A percentile compares a stretch with the other conserved stretches of the same genome.
Conservation (phyloP, 495 filamentous ascomycete species). For the Lophiotrema nucula region DNA sequence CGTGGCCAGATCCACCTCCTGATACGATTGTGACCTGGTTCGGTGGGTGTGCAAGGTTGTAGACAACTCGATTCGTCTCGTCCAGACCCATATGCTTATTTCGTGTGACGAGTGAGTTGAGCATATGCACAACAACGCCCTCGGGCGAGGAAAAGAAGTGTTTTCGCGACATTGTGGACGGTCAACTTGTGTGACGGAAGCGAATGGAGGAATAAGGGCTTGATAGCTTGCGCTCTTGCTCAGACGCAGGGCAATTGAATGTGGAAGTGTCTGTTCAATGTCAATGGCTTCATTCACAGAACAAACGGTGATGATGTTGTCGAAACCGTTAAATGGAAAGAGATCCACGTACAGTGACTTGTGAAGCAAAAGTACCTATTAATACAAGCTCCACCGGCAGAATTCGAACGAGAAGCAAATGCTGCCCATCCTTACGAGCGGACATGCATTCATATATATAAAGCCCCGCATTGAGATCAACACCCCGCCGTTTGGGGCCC, state of each 20-base stretch:
- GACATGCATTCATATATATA: background rate
- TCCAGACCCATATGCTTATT: constrained; percentile 59
- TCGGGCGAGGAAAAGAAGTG: constrained; percentile 42
- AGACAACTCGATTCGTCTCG: constrained; percentile 57
- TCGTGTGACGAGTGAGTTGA: constrained; percentile 55
- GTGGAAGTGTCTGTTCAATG: no score
- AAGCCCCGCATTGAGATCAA: background rate
- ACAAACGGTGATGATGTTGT: no score
- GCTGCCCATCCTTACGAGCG: background rate
- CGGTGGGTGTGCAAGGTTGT: constrained; percentile 50
- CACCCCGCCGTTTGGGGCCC: background rate
- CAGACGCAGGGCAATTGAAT: no score
- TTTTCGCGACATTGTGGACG: constrained; percentile 39
- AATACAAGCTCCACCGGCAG: background rate
- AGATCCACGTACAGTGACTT: no score
- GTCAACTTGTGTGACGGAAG: background rate
- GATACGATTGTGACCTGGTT: constrained; percentile 59
- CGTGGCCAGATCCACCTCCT: constrained; percentile 62
- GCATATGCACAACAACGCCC: constrained; percentile 53
- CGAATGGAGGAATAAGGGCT: no score
- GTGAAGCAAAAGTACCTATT: no score
- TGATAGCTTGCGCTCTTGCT: no score
- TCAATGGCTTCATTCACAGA: no score
- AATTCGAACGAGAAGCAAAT: background rate
- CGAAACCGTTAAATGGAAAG: no score